These are phyloP conservation scores for Cercospora zeae-maydis DNA, from an alignment of 2,329 filamentous ascomycete genomes.

Conservation along the genomic window DNA sequence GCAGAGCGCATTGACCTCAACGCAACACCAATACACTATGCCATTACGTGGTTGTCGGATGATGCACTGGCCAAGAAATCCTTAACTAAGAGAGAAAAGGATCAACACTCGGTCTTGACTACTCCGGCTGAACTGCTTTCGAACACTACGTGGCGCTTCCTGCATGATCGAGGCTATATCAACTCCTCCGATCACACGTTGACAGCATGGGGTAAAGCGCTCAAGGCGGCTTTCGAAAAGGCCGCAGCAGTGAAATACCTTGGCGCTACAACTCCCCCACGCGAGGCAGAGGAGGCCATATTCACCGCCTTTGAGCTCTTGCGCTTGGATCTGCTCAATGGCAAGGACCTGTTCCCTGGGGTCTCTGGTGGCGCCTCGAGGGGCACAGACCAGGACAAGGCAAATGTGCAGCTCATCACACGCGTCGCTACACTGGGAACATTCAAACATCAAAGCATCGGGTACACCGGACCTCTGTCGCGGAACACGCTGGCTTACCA, in stretches of 20 bases:
- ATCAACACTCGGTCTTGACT: constrained; percentile 55
- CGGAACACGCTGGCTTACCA: constrained; percentile 84
- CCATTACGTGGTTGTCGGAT: constrained; percentile 61
- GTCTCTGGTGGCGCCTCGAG: constrained; percentile 58
- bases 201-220: constrained; percentile 77
- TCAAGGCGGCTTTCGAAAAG: constrained; percentile 55
- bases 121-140: constrained; percentile 61
- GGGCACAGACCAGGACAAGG: constrained; percentile 66
- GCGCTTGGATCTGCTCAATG: constrained; percentile 72
- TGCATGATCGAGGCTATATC: constrained; percentile 84
- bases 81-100: constrained; percentile 47
- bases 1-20: constrained; percentile 21
- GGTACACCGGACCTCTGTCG: constrained; percentile 91
- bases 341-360: constrained; percentile 58
- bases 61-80: constrained; percentile 67
- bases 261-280: constrained; percentile 53
- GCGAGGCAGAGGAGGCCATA: constrained; percentile 68
- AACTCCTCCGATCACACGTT: constrained; percentile 68
- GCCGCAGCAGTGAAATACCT: constrained; percentile 36
- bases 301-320: constrained; percentile 84
- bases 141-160: constrained; percentile 80
- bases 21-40: constrained; percentile 45
- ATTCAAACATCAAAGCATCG: constrained; percentile 76
- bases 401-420: constrained; percentile 75
- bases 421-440: constrained; percentile 80